Evolutionary conservation across 495 filamentous ascomycete genomes (phyloP).

Genomic region (Penicillium silybi): DNA sequence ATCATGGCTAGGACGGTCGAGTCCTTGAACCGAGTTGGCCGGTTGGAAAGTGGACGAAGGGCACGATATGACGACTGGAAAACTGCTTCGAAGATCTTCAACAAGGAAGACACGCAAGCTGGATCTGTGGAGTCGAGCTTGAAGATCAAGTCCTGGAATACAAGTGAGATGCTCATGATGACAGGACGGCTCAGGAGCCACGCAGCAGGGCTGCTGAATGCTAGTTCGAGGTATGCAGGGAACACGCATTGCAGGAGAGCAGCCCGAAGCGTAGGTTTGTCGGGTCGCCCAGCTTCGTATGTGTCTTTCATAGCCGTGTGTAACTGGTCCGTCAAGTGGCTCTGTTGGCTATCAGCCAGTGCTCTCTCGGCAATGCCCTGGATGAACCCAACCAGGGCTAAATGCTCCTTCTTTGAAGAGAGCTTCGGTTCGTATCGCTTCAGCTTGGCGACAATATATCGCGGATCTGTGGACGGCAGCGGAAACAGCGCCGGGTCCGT

Average conservation of each 20-base stretch:
- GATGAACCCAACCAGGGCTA: constrained; percentile 58
- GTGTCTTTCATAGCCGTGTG: constrained; percentile 49
- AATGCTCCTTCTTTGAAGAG: constrained; percentile 44
- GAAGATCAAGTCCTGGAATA: constrained; percentile 46
- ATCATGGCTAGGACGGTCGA: constrained; percentile 38
- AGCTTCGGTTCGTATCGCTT: constrained; percentile 62
- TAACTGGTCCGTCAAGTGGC: constrained; percentile 57
- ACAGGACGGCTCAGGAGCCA: constrained; percentile 59
- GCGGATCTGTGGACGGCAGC: constrained; percentile 60
- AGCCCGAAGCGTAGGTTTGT: constrained; percentile 50
- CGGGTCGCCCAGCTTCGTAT: constrained; percentile 41
- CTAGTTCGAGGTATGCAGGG: constrained; percentile 58
- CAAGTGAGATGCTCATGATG: constrained; percentile 43
- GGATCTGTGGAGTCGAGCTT: constrained; percentile 45
- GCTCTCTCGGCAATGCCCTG: constrained; percentile 63
- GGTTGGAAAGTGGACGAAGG: constrained; percentile 26
- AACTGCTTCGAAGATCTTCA: constrained; percentile 40
- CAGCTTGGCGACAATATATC: constrained; percentile 64
- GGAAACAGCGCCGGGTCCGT: constrained; percentile 63
- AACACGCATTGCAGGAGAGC: constrained; percentile 58
- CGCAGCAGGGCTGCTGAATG: constrained; percentile 47
- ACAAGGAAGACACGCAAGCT: constrained; percentile 39
- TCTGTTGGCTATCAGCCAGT: constrained; percentile 56
- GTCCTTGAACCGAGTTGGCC: constrained; percentile 34
- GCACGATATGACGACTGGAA: constrained; percentile 40